Evolutionary conservation across 73 alveolate species (phyloP).

Genomic region (Tetrahymena thermophila): DNA sequence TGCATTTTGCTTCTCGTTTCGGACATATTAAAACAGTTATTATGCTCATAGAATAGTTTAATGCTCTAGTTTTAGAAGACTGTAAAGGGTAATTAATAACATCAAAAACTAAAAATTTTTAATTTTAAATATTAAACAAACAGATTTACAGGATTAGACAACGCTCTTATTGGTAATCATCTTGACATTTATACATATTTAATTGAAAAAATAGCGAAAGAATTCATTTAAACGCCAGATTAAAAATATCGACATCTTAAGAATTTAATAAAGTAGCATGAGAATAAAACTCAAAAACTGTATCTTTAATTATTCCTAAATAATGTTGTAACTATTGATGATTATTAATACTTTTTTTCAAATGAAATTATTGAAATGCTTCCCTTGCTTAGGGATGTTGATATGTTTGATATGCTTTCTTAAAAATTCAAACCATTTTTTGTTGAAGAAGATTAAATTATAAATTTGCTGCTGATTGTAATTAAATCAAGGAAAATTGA

Average conservation of each 20-base stretch:
- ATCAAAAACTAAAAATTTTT: background rate
- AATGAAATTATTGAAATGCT: background rate
- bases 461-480: background rate
- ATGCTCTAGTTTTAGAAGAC: slow-evolving; percentile 1
- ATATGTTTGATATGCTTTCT: background rate
- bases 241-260: background rate
- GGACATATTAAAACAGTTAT: slow-evolving; percentile 21
- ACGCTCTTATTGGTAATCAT: background rate
- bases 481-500: background rate
- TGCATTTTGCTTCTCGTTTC: slow-evolving; percentile 26
- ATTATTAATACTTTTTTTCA: background rate
- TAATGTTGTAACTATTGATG: background rate
- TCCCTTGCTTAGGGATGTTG: background rate
- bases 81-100: slow-evolving; percentile 17
- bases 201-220: slow-evolving; percentile 8
- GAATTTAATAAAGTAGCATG: background rate
- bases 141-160: background rate
- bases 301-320: background rate
- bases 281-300: background rate
- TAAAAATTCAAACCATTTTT: background rate
- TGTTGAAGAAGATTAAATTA: background rate
- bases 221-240: slow-evolving; percentile 1
- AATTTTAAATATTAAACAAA: background rate
- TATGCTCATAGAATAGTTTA: background rate
- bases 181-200: background rate